These are phyloP conservation scores for Filosporella fistucella DNA, from an alignment of 495 filamentous ascomycete species.

Conservation along the genomic window DNA sequence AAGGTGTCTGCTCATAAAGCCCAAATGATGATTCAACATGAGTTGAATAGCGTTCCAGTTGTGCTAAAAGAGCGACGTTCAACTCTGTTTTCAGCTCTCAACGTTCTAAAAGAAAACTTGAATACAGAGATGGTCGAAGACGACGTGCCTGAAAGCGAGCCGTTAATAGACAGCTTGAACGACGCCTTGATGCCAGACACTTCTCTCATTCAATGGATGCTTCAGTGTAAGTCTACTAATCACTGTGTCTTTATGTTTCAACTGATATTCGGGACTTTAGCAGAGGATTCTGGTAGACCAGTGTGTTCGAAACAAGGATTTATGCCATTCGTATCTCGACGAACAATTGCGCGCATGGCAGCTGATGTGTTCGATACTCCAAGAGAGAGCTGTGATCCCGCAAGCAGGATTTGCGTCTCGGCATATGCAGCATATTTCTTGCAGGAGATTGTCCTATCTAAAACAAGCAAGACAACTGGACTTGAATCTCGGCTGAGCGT, in stretches of 20 bases:
- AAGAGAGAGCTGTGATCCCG: background rate
- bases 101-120: slow-evolving; percentile 1
- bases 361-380: background rate
- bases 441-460: slow-evolving; percentile 6
- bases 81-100: slow-evolving; percentile 1
- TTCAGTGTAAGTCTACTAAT: slow-evolving; percentile 11
- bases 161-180: background rate
- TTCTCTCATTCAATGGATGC: slow-evolving; percentile 13
- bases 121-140: background rate
- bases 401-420: slow-evolving; percentile 5
- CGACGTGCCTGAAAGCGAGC: background rate
- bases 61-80: background rate
- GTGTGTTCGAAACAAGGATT: background rate
- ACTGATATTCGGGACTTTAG: background rate
- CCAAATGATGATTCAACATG: slow-evolving; percentile 8
- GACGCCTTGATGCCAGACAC: background rate
- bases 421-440: slow-evolving; percentile 14
- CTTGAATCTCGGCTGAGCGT: background rate
- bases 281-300: slow-evolving; percentile 1
- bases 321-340: slow-evolving; percentile 11
- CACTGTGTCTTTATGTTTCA: background rate
- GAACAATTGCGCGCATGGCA: slow-evolving; percentile 4
- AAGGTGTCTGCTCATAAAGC: slow-evolving; percentile 2
- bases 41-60: background rate
- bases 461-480: background rate